A percentile compares a stretch with the other conserved stretches of the same genome.
Conservation (phyloP, 1,284 basidiomycete genomes). For the Heterobasidion irregulare region DNA sequence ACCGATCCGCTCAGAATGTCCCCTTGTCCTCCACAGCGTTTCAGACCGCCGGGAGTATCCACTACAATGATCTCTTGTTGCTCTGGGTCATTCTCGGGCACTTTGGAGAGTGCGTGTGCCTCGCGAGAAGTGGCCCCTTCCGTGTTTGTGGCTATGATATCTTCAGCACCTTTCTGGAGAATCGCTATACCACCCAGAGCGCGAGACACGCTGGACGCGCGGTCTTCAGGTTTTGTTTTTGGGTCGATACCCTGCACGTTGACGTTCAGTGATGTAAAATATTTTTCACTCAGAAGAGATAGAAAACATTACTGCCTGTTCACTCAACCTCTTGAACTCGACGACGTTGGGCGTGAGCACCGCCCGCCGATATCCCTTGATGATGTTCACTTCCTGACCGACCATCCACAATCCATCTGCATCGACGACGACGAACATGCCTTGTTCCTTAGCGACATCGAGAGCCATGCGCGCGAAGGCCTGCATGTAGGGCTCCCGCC, state of each 20-base stretch:
- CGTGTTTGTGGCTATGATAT: conserved; percentile 63
- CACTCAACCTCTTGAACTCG: conserved; percentile 84
- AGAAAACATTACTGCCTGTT: conserved; percentile 48
- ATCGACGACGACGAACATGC: conserved; percentile 89
- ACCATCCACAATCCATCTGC: conserved; percentile 84
- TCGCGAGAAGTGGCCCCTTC: conserved; percentile 35
- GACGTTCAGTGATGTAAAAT: not conserved
- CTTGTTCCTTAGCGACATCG: conserved; percentile 30
- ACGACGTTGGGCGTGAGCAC: conserved; percentile 93
- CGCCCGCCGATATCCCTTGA: conserved; percentile 75
- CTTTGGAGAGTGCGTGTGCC: conserved; percentile 12
- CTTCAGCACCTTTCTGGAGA: conserved; percentile 81
- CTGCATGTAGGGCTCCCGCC: conserved; percentile 88
- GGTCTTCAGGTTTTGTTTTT: conserved; percentile 35
- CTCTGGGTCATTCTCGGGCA: conserved; percentile 19
- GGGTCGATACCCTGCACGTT: conserved; percentile 42
- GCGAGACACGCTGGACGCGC: conserved; percentile 57
- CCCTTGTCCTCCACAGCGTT: conserved; percentile 93
- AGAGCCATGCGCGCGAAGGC: conserved; percentile 57
- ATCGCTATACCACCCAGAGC: conserved; percentile 83
- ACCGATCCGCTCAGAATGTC: conserved; percentile 87
- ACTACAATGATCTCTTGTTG: conserved; percentile 47
- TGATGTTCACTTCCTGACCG: conserved; percentile 65
- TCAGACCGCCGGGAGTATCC: conserved; percentile 73
- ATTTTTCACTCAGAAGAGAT: not conserved